These are phyloP conservation scores for Suhomyces kilbournensis DNA, from an alignment of 805 yeast genomes.

Conservation along the genomic window DNA sequence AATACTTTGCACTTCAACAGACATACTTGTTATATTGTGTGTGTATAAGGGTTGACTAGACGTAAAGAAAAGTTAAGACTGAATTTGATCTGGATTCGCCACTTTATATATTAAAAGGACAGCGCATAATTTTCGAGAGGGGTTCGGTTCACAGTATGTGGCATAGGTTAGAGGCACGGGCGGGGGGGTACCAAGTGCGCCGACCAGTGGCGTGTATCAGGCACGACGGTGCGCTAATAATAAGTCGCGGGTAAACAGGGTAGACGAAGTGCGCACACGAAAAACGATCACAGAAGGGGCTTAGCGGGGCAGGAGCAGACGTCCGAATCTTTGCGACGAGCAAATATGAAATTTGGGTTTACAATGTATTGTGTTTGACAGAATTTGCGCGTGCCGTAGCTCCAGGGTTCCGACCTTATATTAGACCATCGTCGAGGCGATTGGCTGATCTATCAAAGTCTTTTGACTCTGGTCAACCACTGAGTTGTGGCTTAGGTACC, in stretches of 20 bases:
- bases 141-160: background rate
- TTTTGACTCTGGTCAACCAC: background rate
- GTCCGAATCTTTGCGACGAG: background rate
- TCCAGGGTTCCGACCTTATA: background rate
- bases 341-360: background rate
- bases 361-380: background rate
- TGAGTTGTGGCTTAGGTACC: background rate
- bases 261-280: background rate
- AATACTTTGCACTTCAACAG: conserved; percentile 1
- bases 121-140: background rate
- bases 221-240: background rate
- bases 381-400: background rate
- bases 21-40: background rate
- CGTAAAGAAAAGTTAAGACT: background rate
- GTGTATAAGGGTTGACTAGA: background rate
- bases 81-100: background rate
- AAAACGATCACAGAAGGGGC: background rate
- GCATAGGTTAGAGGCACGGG: background rate
- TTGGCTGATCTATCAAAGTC: background rate
- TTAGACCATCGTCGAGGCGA: background rate
- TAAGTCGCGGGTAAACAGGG: background rate
- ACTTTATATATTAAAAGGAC: conserved; percentile 1
- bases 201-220: background rate
- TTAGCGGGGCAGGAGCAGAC: background rate
- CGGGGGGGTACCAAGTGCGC: background rate